phyloP scores from a whole-genome alignment of 2,329 filamentous ascomycete species.

The Diaporthe caulivora region DNA sequence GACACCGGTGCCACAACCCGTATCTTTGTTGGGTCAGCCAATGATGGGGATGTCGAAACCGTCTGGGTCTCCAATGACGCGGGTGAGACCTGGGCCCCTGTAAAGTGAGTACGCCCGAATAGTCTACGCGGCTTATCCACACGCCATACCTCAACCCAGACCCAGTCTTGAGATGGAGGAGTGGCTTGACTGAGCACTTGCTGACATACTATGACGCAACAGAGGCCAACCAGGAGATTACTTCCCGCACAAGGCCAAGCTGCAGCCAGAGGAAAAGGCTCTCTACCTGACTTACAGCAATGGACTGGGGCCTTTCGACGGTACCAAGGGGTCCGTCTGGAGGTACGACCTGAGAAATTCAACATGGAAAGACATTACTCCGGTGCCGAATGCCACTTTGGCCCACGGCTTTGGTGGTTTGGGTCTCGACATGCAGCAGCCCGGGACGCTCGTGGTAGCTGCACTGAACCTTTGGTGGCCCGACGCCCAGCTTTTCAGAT shows the following conservation, averaged over 20 bases:
- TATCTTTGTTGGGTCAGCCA: constrained; percentile 68
- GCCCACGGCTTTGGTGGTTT: constrained; percentile 67
- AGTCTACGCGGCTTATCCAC: background rate
- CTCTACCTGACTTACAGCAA: constrained; percentile 67
- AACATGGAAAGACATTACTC: constrained; percentile 69
- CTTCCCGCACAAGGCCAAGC: constrained; percentile 66
- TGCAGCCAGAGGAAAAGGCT: constrained; percentile 63
- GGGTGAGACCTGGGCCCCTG: constrained; percentile 63
- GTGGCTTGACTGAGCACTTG: background rate
- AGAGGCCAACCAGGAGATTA: constrained; percentile 56
- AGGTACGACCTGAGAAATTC: constrained; percentile 63
- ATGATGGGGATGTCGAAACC: constrained; percentile 60
- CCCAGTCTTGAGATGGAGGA: background rate
- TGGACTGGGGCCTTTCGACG: constrained; percentile 69
- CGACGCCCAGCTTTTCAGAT: constrained; percentile 67
- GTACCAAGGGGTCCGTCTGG: constrained; percentile 64
- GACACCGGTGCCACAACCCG: constrained; percentile 61
- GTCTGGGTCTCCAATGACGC: constrained; percentile 67
- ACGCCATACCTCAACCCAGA: background rate
- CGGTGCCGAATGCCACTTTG: constrained; percentile 56
- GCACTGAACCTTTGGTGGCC: constrained; percentile 71
- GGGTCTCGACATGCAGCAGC: constrained; percentile 63
- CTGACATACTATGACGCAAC: background rate
- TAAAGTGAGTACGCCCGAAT: constrained; percentile 42
- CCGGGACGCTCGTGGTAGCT: constrained; percentile 68